Evolutionary conservation across 495 filamentous ascomycete species (phyloP).

Genomic region (Friedmanniomyces simplex): DNA sequence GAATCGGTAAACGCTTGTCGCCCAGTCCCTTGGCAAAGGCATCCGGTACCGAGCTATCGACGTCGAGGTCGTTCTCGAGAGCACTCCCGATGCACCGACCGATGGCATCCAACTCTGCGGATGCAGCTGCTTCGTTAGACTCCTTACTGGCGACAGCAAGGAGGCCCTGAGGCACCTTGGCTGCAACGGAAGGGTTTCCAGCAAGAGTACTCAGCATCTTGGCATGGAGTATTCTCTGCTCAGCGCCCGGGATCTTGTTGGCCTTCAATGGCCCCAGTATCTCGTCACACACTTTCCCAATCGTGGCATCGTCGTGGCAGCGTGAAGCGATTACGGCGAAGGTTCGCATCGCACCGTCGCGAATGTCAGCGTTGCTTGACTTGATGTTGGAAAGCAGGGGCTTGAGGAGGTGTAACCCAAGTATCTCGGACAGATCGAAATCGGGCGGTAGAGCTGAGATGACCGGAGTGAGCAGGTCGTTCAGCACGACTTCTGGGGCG

Average conservation of each 20-base stretch:
- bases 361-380: slow-evolving; percentile 68
- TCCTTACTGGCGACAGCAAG: slow-evolving; percentile 61
- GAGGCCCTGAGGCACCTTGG: slow-evolving; percentile 55
- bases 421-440: slow-evolving; percentile 65
- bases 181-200: slow-evolving; percentile 44
- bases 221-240: slow-evolving; percentile 70
- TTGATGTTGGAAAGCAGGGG: slow-evolving; percentile 80
- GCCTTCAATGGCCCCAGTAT: slow-evolving; percentile 66
- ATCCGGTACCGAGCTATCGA: slow-evolving; percentile 55
- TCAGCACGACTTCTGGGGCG: slow-evolving; percentile 79
- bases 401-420: slow-evolving; percentile 63
- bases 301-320: slow-evolving; percentile 43
- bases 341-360: slow-evolving; percentile 60
- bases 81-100: slow-evolving; percentile 49
- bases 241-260: slow-evolving; percentile 66
- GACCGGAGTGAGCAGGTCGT: slow-evolving; percentile 60
- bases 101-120: slow-evolving; percentile 62
- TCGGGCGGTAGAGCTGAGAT: slow-evolving; percentile 54
- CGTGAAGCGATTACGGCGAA: slow-evolving; percentile 54
- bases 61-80: slow-evolving; percentile 44
- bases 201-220: slow-evolving; percentile 61
- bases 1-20: slow-evolving; percentile 71
- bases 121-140: slow-evolving; percentile 70
- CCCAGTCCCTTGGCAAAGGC: slow-evolving; percentile 67
- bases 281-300: slow-evolving; percentile 63